Base-by-base conservation (phyloP, 2,329 filamentous ascomycete genomes). In the Beauveria sp. region DNA sequence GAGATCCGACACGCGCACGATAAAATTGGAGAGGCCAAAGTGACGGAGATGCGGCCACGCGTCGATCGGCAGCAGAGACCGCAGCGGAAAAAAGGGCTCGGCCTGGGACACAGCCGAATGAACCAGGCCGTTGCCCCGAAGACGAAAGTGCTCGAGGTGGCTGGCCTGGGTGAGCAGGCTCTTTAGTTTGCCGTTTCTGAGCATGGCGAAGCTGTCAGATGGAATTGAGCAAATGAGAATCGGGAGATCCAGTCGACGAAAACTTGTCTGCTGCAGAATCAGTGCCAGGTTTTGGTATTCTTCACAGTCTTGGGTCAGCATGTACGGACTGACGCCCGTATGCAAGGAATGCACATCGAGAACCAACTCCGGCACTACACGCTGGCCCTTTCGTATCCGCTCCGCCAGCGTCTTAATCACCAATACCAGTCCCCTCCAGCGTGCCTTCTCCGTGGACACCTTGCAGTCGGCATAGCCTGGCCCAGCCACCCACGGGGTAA, bases 321-420 rank as follows among this genome's bases (percentile, higher is more conserved):
- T 63, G n/a, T 62, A 65, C 24, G 65, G 69, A 14, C 68, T 73
- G 0, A 77, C 63, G 1, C 73, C 73, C 0, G 69, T 73, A 2
- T 60, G 9, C 5, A 75, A 61, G 12, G 64, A 49, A 50, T 71
- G 64, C 3, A 63, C 66, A 52, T 77, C 71, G 6, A 78, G 16
- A 5, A 72, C 42, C 2, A 79, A 64, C 52, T 76, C 75, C 2
- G 70, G 63, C 16, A 79, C 59, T 9, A 70, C 34, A 12, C 34
- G 16, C 38, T 42, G 22, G 20, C 56, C 62, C 61, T 22, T 70
- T 62, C 1, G 67, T 47, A 10, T 67, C 46, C 57, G 46, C 9
- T 65, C 52, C 1, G 70, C 66, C 12, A 75, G 65, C 7, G 65
- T 66, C 3, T 67, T 63, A 3, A 68, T 68, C 9, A 72, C 51